phyloP scores from a whole-genome alignment of 2,329 filamentous ascomycete species.

The Penicillium sp. region DNA sequence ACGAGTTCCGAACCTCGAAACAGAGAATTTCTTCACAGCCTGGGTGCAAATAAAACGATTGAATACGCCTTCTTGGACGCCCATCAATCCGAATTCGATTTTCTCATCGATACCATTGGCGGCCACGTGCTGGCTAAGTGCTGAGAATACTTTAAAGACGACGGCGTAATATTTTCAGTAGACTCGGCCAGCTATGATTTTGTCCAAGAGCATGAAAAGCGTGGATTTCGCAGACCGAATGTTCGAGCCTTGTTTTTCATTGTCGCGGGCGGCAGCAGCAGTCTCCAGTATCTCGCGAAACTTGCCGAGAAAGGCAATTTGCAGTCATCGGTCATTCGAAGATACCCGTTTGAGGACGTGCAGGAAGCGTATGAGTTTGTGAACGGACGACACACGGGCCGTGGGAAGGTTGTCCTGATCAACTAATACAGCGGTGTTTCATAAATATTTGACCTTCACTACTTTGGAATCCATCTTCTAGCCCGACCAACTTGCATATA shows the following conservation, averaged over 20 bases:
- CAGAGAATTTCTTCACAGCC: background rate
- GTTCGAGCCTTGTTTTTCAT: background rate
- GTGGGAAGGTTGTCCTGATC: background rate
- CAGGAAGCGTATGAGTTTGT: background rate
- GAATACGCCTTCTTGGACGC: background rate
- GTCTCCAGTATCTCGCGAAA: background rate
- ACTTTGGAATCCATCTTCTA: too few species aligned
- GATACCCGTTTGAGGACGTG: background rate
- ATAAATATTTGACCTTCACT: too few species aligned
- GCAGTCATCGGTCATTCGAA: background rate
- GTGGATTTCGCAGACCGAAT: background rate
- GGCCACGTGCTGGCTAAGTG: conserved; percentile 27
- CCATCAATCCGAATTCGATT: conserved; percentile 15
- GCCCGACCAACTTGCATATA: too few species aligned
- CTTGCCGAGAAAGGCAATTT: background rate
- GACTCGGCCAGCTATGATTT: background rate
- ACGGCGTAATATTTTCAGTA: conserved; percentile 38
- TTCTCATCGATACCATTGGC: conserved; percentile 37
- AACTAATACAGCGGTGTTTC: too few species aligned
- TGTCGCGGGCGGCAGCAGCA: background rate
- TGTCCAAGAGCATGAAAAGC: background rate
- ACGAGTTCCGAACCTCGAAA: background rate
- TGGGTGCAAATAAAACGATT: background rate
- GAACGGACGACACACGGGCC: background rate
- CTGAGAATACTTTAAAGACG: conserved; percentile 32